Conservation (phyloP, 495 filamentous ascomycete genomes). For the Hypomontagnella submonticulosa region DNA sequence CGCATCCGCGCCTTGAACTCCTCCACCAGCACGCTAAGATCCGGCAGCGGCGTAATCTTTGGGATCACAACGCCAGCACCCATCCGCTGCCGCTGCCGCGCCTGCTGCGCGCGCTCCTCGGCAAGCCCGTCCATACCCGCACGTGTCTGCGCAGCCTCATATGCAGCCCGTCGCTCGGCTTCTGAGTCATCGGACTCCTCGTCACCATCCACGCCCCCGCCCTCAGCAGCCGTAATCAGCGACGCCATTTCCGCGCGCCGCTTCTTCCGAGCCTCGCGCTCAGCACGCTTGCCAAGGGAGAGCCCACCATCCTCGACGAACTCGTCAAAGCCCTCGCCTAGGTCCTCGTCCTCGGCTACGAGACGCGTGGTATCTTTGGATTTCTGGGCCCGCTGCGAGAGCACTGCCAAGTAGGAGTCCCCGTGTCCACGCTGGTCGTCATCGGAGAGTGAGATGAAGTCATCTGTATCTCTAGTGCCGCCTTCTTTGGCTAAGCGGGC, state of each 20-base stretch:
- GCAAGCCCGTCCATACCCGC: constrained; percentile 78
- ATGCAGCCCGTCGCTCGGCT: constrained; percentile 81
- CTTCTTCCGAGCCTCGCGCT: constrained; percentile 74
- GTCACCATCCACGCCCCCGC: constrained; percentile 57
- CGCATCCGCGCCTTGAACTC: constrained; percentile 55
- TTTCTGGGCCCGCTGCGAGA: constrained; percentile 54
- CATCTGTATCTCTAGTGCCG: constrained; percentile 55
- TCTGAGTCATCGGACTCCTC: constrained; percentile 76
- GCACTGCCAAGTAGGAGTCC: constrained; percentile 55
- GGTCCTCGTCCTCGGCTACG: constrained; percentile 86
- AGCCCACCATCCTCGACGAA: constrained; percentile 87
- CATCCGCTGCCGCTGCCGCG: constrained; percentile 39
- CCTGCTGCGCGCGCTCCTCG: constrained; percentile 50
- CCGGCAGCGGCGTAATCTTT: constrained; percentile 66
- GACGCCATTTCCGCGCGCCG: constrained; percentile 83
- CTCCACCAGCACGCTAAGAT: constrained; percentile 61
- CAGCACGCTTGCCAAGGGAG: constrained; percentile 80
- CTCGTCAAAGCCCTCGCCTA: constrained; percentile 95
- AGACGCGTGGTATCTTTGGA: constrained; percentile 74
- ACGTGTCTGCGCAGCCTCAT: constrained; percentile 86
- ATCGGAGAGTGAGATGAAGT: constrained; percentile 79
- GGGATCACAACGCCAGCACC: constrained; percentile 52
- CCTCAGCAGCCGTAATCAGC: constrained; percentile 84
- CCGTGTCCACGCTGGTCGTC: constrained; percentile 57
- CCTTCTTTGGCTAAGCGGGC: constrained; percentile 74